Evolutionary conservation across 352 stramenopile species (phyloP), one percentile per base, ranked within the genome.

Genomic region (Phytopythium kandeliae): DNA sequence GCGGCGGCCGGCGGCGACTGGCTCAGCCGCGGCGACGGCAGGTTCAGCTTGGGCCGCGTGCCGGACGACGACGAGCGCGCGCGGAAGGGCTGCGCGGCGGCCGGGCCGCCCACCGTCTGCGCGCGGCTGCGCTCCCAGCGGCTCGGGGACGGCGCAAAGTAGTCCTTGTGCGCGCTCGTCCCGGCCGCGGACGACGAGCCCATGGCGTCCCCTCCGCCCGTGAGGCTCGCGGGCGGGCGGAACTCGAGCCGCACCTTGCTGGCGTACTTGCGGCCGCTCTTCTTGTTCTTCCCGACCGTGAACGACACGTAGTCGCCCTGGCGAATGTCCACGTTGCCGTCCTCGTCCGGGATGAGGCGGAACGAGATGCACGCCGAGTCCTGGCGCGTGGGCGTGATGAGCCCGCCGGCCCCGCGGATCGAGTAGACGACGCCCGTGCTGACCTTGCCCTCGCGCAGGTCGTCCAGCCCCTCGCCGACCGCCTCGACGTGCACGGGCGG

Each of bases 241-340:
- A 92, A 94, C 69, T 94, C 83, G 53, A 94, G 63, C 68, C 91
- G 92, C 54, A 94, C 83, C 49, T 94, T 94, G 45, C 77, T 90
- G 36, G 83, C 83, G 53, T 94, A 94, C 56, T 94, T 94, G 51
- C 83, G 83, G 19, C 80, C 83, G 28, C 80, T 92, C 66, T 94
- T 94, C 57, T 94, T 94, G 73, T 94, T 94, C 69, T 94, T 94
- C 28, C 83, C 83, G 26, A 94, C 83, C 0, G 83, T 94, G 60
- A 94, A 94, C 16, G 80, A 92, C 51, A 94, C 83, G 42, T 94
- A 94, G 60, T 94, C 83, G 40, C 83, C 83, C 38, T 88, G 78
- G 41, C 74, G 65, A 46, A 94, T 94, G 52, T 94, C 83, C 30
- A 94, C 74, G 51, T 85, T 87, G 36, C 83, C 83, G 46, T 94